phyloP scores from a whole-genome alignment of 192 early-diverging fungal genomes.

The Linnemannia elongata region DNA sequence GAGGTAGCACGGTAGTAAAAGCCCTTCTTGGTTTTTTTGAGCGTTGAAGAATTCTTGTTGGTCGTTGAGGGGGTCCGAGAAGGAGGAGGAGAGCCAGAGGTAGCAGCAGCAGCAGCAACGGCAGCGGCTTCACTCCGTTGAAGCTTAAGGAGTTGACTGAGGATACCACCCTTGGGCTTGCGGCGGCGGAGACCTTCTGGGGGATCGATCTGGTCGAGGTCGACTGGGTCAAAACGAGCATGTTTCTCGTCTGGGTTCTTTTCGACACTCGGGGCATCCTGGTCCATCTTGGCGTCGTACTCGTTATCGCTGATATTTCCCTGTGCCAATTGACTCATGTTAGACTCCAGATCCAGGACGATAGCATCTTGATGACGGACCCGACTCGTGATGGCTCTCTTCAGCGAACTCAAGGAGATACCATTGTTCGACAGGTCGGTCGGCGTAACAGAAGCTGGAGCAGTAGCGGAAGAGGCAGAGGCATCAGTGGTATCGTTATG shows the following conservation, averaged over 20 bases:
- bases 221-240: background rate
- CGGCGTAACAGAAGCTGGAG: too few relatives aligned
- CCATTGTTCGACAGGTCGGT: background rate
- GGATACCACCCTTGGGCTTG: slow-evolving; percentile 45
- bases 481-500: background rate
- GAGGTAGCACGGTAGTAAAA: slow-evolving; percentile 39
- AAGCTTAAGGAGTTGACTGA: slow-evolving; percentile 46
- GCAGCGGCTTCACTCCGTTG: slow-evolving; percentile 36
- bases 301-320: background rate
- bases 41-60: background rate
- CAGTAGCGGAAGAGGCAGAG: too few relatives aligned
- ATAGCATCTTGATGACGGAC: background rate
- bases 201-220: background rate
- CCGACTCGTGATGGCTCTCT: slow-evolving; percentile 18
- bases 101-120: background rate
- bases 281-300: background rate
- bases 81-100: background rate
- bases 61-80: background rate
- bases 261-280: background rate
- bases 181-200: slow-evolving; percentile 19
- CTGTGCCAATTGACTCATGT: background rate
- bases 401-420: slow-evolving; percentile 20
- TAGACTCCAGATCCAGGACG: slow-evolving; percentile 10
- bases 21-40: slow-evolving; percentile 31
- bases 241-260: background rate